These are phyloP conservation scores for Penicillium glabrum DNA, from an alignment of 2,329 filamentous ascomycete genomes.

Conservation along the genomic window DNA sequence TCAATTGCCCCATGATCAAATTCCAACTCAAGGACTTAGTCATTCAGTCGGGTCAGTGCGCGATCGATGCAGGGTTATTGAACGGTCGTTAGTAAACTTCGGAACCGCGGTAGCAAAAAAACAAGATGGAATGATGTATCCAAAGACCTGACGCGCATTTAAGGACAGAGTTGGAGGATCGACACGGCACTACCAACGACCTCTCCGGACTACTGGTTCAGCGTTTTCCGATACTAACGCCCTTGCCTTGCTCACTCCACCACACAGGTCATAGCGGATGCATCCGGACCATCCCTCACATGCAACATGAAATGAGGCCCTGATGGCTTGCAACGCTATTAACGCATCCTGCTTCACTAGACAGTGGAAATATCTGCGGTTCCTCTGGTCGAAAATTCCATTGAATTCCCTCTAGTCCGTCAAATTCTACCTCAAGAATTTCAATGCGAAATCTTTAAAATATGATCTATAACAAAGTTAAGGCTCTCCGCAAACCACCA, in stretches of 20 bases:
- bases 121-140: not conserved
- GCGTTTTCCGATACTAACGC: conserved; percentile 3
- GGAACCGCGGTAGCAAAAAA: not conserved
- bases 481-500: not conserved
- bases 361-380: not conserved
- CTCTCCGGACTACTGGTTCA: not conserved
- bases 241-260: conserved; percentile 1
- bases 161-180: not conserved
- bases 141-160: not conserved
- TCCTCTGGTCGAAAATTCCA: not conserved
- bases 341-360: not conserved
- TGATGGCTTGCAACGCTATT: not conserved
- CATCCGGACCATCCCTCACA: conserved; percentile 10
- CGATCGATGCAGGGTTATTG: not conserved
- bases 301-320: not conserved
- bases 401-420: not conserved
- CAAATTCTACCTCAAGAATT: not conserved
- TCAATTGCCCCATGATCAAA: too few species aligned
- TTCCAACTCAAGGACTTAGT: not conserved
- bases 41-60: not conserved
- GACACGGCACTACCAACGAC: not conserved
- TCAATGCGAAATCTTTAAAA: not conserved
- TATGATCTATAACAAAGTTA: not conserved
- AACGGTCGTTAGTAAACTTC: not conserved
- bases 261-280: conserved; percentile 5